Base-by-base conservation (phyloP, 208 protist species). In the Leishmania braziliensis region DNA sequence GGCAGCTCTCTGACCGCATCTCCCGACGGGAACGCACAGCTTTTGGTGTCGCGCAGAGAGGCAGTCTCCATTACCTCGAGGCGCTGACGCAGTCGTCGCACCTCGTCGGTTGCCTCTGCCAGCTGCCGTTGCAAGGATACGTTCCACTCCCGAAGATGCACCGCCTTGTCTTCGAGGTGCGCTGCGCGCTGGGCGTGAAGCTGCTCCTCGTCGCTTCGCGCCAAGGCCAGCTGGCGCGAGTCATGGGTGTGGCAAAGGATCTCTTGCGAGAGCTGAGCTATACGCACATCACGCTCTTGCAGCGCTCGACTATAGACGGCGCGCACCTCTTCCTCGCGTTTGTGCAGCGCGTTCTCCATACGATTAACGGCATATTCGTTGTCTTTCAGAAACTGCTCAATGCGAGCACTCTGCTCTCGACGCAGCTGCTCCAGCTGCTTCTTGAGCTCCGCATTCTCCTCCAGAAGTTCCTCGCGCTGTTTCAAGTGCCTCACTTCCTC, bases 261-360 rank as follows among this genome's bases (percentile, higher is more conserved):
- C 58, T 87, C 78, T 46, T 93, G 88, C 0, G 87, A 88, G 4
- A 93, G 82, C 75, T 92, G 89, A 0, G 87, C 88, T 63, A 95
- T 80, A 33, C 91, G 91, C 50, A 94, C 77, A 63, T 94, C 91
- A 16, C 91, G 83, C n/a, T 89, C 78, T 50, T 94, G 89, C 51
- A 92, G 68, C 1, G 87, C 83, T 36, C 77, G 60, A 9, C 84
- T 81, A 77, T 92, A 92, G 33, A 92, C 76, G 1, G 75, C 62
- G 8, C 83, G 81, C 62, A 93, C 53, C 53, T 93, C 86, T 5
- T 75, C 80, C 48, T 93, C 88, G 39, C 88, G 89, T 76, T 82
- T 75, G 0, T 75, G 65, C 66, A 87, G 75, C 20, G 65, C 70
- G 26, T 79, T 66, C 70, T 94, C 84, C 16, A 90, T 74, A 1